Percentiles rank a stretch among this genome's conserved stretches.
phyloP scores from a whole-genome alignment of 495 filamentous ascomycete genomes.

The Aspergillus steynii region DNA sequence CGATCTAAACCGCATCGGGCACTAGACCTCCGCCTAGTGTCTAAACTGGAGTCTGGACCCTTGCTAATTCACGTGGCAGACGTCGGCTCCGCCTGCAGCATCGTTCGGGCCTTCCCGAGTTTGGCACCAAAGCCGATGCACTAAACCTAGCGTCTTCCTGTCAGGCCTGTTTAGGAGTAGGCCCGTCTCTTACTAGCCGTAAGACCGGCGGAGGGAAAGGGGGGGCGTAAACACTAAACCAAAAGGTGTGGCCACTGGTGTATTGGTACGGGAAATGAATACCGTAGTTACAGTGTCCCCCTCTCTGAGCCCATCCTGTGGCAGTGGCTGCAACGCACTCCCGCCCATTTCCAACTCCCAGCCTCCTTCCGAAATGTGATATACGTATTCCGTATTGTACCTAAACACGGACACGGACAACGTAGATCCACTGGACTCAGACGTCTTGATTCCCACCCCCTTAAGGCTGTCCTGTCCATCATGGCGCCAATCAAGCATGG shows the following conservation, averaged over 20 bases:
- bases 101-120: constrained; percentile 33
- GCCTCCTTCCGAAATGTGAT: neutral
- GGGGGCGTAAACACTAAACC: neutral
- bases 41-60: constrained; percentile 28
- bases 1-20: constrained; percentile 10
- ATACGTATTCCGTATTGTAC: neutral
- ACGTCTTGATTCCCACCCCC: neutral
- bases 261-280: no score
- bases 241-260: neutral
- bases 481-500: neutral
- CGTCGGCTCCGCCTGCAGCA: constrained; percentile 22
- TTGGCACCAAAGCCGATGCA: constrained; percentile 36
- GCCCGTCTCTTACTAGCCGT: constrained; percentile 12
- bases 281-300: no score
- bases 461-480: neutral
- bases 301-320: neutral
- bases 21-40: constrained; percentile 19
- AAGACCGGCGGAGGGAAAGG: neutral
- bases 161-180: constrained; percentile 7
- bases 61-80: constrained; percentile 32
- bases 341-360: neutral
- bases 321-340: neutral
- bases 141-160: constrained; percentile 17
- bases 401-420: neutral
- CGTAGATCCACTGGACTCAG: neutral